Base-by-base conservation (phyloP, 2,329 filamentous ascomycete species). In the Aureobasidium sp. region DNA sequence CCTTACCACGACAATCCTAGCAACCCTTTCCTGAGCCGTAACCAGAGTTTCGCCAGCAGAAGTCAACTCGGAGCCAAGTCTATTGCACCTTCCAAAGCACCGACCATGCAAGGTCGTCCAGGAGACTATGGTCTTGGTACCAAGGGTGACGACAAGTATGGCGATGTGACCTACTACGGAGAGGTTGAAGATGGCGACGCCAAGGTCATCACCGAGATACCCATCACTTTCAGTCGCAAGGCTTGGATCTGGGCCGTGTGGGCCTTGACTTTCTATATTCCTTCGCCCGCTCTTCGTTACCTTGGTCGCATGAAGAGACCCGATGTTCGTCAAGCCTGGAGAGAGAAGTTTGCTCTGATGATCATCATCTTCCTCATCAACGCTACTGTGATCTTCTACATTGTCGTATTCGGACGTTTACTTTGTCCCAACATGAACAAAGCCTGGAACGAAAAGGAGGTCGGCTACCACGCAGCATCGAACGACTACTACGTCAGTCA, bases 241-340 rank as follows among this genome's bases (percentile, higher is more conserved):
- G 69, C 84, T 1, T 99, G 94, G 94, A 85, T 95, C 25, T 82
- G 74, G 1, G 74, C 94, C 42, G 89, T 94, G 3, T 97, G 92
- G 91, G 82, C 83, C 0, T 66, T 95, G 51, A 99, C 94, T 0
- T 97, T 90, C 71, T 97, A 89, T 88, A 94, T 96, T 65, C 94
- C 94, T 0, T 97, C 93, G 0, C 88, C 90, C 50, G 65, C 89
- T 2, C 84, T 99, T 17, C 82, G 83, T n/a, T 87, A 81, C 62
- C 69, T 97, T 61, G 94, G 94, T 33, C 89, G 93, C 23, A 99
- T 99, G 94, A 95, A 95, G 76, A 86, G 94, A 60, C 94, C 92
- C 1, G 94, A 99, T 75, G 90, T 99, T 9, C 89, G 94, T 27
- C 89, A 96, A 84, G 94, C 94, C 0, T 99, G 94, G 94, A 84